Conservation (phyloP, 2,329 filamentous ascomycete genomes). For the Claviceps africana region DNA sequence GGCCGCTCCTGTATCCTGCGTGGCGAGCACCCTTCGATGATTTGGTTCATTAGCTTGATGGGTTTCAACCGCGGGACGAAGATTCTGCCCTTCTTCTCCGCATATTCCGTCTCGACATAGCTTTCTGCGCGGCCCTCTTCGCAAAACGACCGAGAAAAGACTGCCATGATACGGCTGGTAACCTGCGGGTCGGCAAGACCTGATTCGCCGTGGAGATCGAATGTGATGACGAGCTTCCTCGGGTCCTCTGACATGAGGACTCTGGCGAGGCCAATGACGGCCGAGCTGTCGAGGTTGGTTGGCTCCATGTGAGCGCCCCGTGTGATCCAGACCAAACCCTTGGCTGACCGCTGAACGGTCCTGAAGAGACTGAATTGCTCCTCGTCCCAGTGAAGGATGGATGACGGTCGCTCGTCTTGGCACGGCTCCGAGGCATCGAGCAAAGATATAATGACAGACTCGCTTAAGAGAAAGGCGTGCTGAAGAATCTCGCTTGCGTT, state of each 20-base stretch:
- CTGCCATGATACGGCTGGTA: slow-evolving; percentile 10
- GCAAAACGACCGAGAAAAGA: slow-evolving; percentile 15
- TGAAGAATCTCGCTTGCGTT: slow-evolving; percentile 2
- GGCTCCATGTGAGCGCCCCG: slow-evolving; percentile 25
- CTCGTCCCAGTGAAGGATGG: slow-evolving; percentile 26
- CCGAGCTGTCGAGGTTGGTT: slow-evolving; percentile 21
- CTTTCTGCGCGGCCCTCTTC: slow-evolving; percentile 3
- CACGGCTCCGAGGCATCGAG: slow-evolving; percentile 25
- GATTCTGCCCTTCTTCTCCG: slow-evolving; percentile 22
- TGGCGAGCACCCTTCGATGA: slow-evolving; percentile 24
- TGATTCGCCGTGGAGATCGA: slow-evolving; percentile 24
- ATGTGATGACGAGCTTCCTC: slow-evolving; percentile 25
- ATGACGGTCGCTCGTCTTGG: slow-evolving; percentile 7
- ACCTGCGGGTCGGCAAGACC: slow-evolving; percentile 7
- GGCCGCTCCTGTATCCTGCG: slow-evolving; percentile 5
- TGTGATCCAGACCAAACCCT: slow-evolving; percentile 34
- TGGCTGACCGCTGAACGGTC: slow-evolving; percentile 21
- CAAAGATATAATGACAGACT: slow-evolving; percentile 29
- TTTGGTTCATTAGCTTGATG: slow-evolving; percentile 24
- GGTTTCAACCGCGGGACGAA: slow-evolving; percentile 32
- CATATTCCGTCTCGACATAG: slow-evolving; percentile 29
- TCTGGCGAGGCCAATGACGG: slow-evolving; percentile 31
- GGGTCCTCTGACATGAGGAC: slow-evolving; percentile 36
- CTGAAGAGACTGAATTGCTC: slow-evolving; percentile 27
- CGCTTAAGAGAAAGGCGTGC: slow-evolving; percentile 9